Evolutionary conservation across 192 early-diverging fungal genomes (phyloP), one percentile per base, ranked within the genome.

Genomic region (Chytriomyces sp.): DNA sequence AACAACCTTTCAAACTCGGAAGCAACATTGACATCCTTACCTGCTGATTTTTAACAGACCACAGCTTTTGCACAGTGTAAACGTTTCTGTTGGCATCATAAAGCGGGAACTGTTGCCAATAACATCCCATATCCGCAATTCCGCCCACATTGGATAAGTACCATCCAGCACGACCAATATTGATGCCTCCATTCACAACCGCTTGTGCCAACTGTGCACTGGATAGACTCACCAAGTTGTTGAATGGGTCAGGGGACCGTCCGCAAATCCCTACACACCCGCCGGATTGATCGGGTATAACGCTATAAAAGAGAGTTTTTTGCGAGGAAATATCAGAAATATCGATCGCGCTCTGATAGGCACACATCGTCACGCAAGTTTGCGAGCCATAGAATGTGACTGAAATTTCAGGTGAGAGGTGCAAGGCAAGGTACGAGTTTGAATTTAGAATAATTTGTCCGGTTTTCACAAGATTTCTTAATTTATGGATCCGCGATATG

Each of bases 271-370:
- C 0, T n/a, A 14, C 14, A n/a, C n/a, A n/a, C n/a, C n/a, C n/a
- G 1, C 44, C 44, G 44, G 44, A n/a, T 54, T 73, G 75, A 63
- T 77, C 76, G 7, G 76, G 76, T 14, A 72, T 76, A n/a, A 77
- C 64, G n/a, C 63, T 64, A 55, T 77, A 77, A 31, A 36, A 71
- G 32, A 78, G 28, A 39, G 72, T 59, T 52, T 62, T 25, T 22
- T 40, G 28, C 17, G 34, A 33, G 14, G 31, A 25, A 28, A 58
- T 25, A 26, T 32, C 25, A 17, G 71, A 76, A 25, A 66, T 68
- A 36, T 74, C 68, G 26, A 78, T 71, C 28, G 75, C 65, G 39
- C 75, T 64, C 28, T 78, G 76, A 34, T 78, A 73, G 44, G 17
- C 22, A 22, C 44, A 49, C 1, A 22, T 49, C 14, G 14, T 49